A percentile compares a stretch with the other conserved stretches of the same genome.
Conservation (phyloP, 1,284 basidiomycete species). For the Trichosporon faecale region DNA sequence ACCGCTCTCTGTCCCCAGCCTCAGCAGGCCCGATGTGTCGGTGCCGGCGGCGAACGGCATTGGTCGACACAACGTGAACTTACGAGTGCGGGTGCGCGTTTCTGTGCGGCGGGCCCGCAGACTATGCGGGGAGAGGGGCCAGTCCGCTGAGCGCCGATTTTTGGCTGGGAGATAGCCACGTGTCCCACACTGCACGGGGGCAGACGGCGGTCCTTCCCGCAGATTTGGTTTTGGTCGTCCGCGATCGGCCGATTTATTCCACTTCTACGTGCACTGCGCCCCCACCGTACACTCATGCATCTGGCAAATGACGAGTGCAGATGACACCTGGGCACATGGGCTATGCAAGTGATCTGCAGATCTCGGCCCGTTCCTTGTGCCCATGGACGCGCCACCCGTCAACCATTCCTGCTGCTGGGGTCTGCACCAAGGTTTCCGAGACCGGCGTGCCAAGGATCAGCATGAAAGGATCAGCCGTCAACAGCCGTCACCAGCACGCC, state of each 20-base stretch:
- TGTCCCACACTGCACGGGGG: not conserved
- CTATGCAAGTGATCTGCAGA: not conserved
- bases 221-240: not conserved
- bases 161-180: constrained; percentile 5
- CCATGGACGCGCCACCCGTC: not conserved
- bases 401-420: not conserved
- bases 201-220: constrained; percentile 1
- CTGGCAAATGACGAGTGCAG: not conserved
- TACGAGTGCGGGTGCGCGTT: not conserved
- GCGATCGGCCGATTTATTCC: constrained; percentile 8
- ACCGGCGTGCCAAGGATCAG: not conserved
- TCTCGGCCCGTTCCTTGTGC: not conserved
- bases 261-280: not conserved
- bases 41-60: not conserved
- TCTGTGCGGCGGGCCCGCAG: not conserved
- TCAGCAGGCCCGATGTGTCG: not conserved
- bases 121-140: not conserved
- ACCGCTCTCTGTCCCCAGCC: not conserved
- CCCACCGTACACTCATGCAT: not conserved
- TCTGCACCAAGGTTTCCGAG: not conserved
- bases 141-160: not conserved
- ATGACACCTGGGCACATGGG: not conserved
- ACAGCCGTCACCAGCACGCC: not conserved
- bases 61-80: not conserved
- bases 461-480: not conserved